Evolutionary conservation across 2,329 filamentous ascomycete species (phyloP).

Genomic region (Stagonosporopsis cucurbitacearum): DNA sequence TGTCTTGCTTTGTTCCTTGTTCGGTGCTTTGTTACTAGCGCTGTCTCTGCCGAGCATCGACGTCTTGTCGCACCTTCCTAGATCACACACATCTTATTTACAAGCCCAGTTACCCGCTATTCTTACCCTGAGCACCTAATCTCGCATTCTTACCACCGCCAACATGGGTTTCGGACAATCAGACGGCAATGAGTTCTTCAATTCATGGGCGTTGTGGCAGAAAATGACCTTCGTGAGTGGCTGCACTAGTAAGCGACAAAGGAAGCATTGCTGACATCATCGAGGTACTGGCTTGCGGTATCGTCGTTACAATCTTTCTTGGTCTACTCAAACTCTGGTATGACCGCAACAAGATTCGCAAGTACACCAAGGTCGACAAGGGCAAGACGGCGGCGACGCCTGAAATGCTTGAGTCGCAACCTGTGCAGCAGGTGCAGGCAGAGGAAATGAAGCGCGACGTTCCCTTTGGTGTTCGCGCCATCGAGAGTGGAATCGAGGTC

Average conservation of each 20-base stretch:
- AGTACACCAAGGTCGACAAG: slow-evolving; percentile 51
- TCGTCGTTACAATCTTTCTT: slow-evolving; percentile 71
- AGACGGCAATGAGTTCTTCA: slow-evolving; percentile 52
- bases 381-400: slow-evolving; percentile 55
- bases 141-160: slow-evolving; percentile 19
- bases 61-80: slow-evolving; percentile 25
- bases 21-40: slow-evolving; percentile 20
- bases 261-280: slow-evolving; percentile 30
- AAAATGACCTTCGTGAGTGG: slow-evolving; percentile 84
- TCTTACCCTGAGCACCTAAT: slow-evolving; percentile 26
- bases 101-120: slow-evolving; percentile 24
- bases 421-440: slow-evolving; percentile 55
- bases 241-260: not conserved
- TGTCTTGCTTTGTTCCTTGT: slow-evolving; percentile 23
- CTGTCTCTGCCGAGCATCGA: slow-evolving; percentile 22
- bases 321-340: slow-evolving; percentile 70
- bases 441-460: slow-evolving; percentile 68
- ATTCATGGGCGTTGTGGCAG: slow-evolving; percentile 79
- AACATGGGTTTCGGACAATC: slow-evolving; percentile 32
- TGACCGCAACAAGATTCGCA: slow-evolving; percentile 51
- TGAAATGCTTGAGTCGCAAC: slow-evolving; percentile 69
- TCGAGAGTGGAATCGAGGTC: slow-evolving; percentile 82
- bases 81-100: slow-evolving; percentile 15
- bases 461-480: slow-evolving; percentile 84
- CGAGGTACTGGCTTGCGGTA: slow-evolving; percentile 75